A percentile compares a stretch with the other conserved stretches of the same genome.
Evolutionary conservation across 768 basidiomycete species (phyloP).

Genomic region (Tylopilus balloui): DNA sequence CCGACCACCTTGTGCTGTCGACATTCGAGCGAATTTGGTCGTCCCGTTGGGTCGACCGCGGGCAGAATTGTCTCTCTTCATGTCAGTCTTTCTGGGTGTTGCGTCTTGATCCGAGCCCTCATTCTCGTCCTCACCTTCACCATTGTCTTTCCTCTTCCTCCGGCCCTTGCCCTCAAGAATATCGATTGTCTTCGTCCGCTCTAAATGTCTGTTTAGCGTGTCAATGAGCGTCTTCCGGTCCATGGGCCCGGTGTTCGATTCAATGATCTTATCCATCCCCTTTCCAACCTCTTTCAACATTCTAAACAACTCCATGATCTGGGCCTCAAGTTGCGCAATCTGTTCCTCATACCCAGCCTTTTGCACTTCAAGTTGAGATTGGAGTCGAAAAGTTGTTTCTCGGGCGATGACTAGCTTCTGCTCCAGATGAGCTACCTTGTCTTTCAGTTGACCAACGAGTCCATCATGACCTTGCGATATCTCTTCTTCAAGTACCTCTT

Average conservation of each 20-base stretch:
- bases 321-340: slow-evolving; percentile 83
- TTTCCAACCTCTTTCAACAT: slow-evolving; percentile 86
- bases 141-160: slow-evolving; percentile 24
- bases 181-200: slow-evolving; percentile 78
- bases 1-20: slow-evolving; percentile 46
- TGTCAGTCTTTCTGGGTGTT: slow-evolving; percentile 54
- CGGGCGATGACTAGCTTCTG: slow-evolving; percentile 76
- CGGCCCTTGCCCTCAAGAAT: slow-evolving; percentile 72
- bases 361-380: slow-evolving; percentile 73
- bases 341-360: slow-evolving; percentile 78
- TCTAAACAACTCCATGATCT: slow-evolving; percentile 90
- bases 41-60: slow-evolving; percentile 28
- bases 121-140: slow-evolving; percentile 31
- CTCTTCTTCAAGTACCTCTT: slow-evolving; percentile 78
- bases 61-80: slow-evolving; percentile 35
- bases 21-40: slow-evolving; percentile 34
- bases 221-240: slow-evolving; percentile 80
- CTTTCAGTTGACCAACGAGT: slow-evolving; percentile 77
- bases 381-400: slow-evolving; percentile 70
- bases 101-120: slow-evolving; percentile 46
- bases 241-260: slow-evolving; percentile 55
- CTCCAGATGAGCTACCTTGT: slow-evolving; percentile 61
- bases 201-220: slow-evolving; percentile 74
- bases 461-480: slow-evolving; percentile 78
- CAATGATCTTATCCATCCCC: slow-evolving; percentile 71